Conservation (phyloP, 1,284 basidiomycete genomes). For the Moniliophthora roreri region DNA sequence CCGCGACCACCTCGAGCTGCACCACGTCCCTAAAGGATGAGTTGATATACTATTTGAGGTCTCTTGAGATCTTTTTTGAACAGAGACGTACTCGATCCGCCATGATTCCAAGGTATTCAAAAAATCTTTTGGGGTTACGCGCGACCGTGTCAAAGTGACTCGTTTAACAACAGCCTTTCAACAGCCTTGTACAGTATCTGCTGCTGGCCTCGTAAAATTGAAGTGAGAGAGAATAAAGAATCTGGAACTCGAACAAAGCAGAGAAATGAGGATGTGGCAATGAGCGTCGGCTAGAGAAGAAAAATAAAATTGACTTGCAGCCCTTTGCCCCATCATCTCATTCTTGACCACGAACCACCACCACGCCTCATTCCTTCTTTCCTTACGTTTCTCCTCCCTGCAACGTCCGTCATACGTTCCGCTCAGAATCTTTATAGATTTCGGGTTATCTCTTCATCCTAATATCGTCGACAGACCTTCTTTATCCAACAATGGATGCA, state of each 20-base stretch:
- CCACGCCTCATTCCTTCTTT: conserved; percentile 11
- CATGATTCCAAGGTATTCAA: conserved; percentile 30
- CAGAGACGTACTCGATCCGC: conserved; percentile 56
- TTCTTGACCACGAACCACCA: conserved; percentile 14
- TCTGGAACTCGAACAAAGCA: neutral
- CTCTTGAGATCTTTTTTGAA: conserved; percentile 5
- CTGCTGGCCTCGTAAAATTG: neutral
- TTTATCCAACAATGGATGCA: conserved; percentile 73
- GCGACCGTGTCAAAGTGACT: conserved; percentile 3
- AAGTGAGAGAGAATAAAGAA: neutral
- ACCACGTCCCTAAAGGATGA: conserved; percentile 50
- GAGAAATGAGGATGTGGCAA: neutral
- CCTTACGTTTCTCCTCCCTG: conserved; percentile 1
- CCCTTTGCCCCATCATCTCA: conserved; percentile 9
- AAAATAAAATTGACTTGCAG: conserved; percentile 6
- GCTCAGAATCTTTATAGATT: conserved; percentile 13
- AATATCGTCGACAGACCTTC: conserved; percentile 15
- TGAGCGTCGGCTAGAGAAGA: conserved; percentile 1
- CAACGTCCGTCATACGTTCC: conserved; percentile 15
- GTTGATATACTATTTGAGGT: conserved; percentile 30
- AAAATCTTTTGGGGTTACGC: conserved; percentile 15
- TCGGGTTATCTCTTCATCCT: conserved; percentile 16
- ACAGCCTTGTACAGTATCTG: neutral
- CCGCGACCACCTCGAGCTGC: conserved; percentile 44
- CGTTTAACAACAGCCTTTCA: neutral